A percentile compares a stretch with the other conserved stretches of the same genome.
These are phyloP conservation scores for Phytophthora uliginosa DNA, from an alignment of 352 stramenopile species.

Conservation along the genomic window DNA sequence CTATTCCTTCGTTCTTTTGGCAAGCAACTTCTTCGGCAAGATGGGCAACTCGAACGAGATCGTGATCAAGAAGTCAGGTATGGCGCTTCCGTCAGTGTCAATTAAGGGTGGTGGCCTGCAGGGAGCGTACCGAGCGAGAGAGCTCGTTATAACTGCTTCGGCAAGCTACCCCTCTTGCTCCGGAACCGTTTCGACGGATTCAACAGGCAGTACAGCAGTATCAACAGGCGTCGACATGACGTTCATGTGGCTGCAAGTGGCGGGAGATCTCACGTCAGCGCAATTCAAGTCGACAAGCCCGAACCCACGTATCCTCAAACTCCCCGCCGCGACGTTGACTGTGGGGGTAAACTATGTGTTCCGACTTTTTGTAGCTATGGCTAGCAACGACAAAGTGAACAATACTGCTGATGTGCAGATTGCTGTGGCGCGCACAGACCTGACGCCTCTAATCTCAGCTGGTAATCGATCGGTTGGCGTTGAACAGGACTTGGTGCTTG, in stretches of 20 bases:
- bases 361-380: constrained; percentile 63
- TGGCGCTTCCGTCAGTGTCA: constrained; percentile 65
- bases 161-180: constrained; percentile 60
- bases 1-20: constrained; percentile 59
- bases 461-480: constrained; percentile 63
- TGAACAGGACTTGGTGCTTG: constrained; percentile 59
- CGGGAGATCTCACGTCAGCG: constrained; percentile 44
- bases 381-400: constrained; percentile 50
- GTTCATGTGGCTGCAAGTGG: constrained; percentile 62
- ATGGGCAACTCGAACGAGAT: constrained; percentile 53
- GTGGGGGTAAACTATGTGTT: constrained; percentile 73
- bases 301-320: constrained; percentile 64
- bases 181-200: constrained; percentile 23
- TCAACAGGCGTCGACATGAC: constrained; percentile 54
- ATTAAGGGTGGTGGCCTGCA: constrained; percentile 60
- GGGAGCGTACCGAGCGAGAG: constrained; percentile 46
- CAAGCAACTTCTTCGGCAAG: constrained; percentile 63
- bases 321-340: constrained; percentile 56
- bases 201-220: constrained; percentile 8
- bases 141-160: constrained; percentile 53
- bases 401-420: constrained; percentile 65
- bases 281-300: constrained; percentile 64
- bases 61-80: constrained; percentile 52
- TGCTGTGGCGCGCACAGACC: constrained; percentile 47
- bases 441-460: constrained; percentile 48